Conservation (phyloP, 192 early-diverging fungal species). For the Podila horticola region DNA sequence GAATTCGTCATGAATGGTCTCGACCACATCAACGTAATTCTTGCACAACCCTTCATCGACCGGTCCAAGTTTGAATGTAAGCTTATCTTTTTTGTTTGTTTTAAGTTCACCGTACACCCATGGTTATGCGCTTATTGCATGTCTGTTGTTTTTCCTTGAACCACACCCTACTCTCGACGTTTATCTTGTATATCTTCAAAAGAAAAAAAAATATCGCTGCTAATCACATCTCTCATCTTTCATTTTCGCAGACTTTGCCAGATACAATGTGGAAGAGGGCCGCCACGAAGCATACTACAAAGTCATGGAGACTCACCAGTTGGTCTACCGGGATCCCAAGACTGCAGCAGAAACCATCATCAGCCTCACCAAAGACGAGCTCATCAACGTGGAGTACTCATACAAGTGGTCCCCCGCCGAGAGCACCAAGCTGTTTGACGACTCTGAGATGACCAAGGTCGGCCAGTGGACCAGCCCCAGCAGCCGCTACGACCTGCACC, state of each 20-base stretch:
- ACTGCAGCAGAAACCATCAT: background rate
- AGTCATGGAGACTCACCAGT: constrained; percentile 57
- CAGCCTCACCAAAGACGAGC: constrained; percentile 74
- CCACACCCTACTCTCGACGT: no score
- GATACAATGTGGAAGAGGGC: constrained; percentile 77
- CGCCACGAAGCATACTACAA: constrained; percentile 86
- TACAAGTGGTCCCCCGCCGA: constrained; percentile 83
- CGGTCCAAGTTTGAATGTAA: constrained; percentile 67
- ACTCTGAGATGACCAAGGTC: constrained; percentile 55
- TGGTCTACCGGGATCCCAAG: constrained; percentile 54
- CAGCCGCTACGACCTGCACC: constrained; percentile 64
- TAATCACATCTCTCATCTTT: background rate
- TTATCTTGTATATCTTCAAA: no score
- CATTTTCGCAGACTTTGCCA: constrained; percentile 58
- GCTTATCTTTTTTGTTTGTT: background rate
- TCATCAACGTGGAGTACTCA: constrained; percentile 90
- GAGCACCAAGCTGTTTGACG: constrained; percentile 58
- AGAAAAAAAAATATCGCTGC: no score
- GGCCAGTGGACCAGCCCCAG: constrained; percentile 65
- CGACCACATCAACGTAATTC: constrained; percentile 77
- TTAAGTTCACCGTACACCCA: background rate
- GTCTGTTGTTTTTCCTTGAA: no score
- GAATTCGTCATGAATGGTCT: constrained; percentile 91
- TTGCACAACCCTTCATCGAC: constrained; percentile 71
- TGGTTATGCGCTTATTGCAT: background rate